phyloP scores from a whole-genome alignment of 1,284 basidiomycete genomes.

The Ustilago loliicola region DNA sequence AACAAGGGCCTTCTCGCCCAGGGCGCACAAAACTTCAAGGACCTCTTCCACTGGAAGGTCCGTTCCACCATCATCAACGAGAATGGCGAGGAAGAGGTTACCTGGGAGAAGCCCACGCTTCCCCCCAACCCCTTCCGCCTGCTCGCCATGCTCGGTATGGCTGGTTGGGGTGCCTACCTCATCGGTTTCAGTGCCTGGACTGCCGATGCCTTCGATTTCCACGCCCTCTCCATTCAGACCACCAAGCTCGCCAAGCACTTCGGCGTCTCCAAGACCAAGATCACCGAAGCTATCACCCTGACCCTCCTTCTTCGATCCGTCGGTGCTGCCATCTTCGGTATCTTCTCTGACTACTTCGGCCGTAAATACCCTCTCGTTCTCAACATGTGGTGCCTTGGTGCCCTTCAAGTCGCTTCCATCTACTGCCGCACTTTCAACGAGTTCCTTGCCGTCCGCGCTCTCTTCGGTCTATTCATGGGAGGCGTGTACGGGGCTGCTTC shows the following conservation, averaged over 20 bases:
- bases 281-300: constrained; percentile 53
- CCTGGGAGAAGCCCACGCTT: constrained; percentile 31
- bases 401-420: constrained; percentile 53
- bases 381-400: constrained; percentile 55
- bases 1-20: constrained; percentile 39
- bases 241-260: constrained; percentile 53
- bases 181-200: constrained; percentile 53
- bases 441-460: constrained; percentile 57
- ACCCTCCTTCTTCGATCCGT: constrained; percentile 54
- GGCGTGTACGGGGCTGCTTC: constrained; percentile 48
- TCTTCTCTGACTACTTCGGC: constrained; percentile 70
- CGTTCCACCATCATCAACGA: constrained; percentile 44
- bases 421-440: constrained; percentile 40
- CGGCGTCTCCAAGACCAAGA: constrained; percentile 49
- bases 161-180: constrained; percentile 52
- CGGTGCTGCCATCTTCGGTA: constrained; percentile 58
- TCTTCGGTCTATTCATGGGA: constrained; percentile 60
- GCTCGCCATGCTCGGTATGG: constrained; percentile 28
- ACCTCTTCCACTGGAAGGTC: constrained; percentile 50
- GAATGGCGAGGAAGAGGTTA: constrained; percentile 43
- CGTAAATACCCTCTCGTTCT: constrained; percentile 72
- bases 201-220: constrained; percentile 56
- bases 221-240: constrained; percentile 53
- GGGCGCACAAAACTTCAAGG: constrained; percentile 47
- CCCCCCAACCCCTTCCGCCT: constrained; percentile 48